Base-by-base conservation (phyloP, 1,284 basidiomycete genomes). In the Austroboletus niveus region DNA sequence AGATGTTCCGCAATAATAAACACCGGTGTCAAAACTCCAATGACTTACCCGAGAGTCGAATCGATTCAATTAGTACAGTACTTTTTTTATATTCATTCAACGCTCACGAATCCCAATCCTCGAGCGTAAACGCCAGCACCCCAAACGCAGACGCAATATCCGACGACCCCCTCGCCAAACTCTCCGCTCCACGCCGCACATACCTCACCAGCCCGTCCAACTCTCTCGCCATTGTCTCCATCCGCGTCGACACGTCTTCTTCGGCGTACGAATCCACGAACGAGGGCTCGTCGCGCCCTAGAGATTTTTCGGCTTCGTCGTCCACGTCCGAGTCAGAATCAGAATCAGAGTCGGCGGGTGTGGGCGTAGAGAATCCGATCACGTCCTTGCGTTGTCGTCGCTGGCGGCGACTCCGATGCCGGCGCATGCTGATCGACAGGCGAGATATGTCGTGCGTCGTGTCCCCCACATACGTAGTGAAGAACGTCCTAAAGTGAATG, bases 81-180 rank as follows among this genome's bases (percentile, higher is more conserved):
- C 22, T 24, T 24, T 24, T 24, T 24, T 24, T 24, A 24, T 24
- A 29, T 1, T 29, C 27, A 29, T 35, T 35, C 7, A 11, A 34
- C 34, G 34, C 5, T 55, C 51, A 69, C 17, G 53, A 69, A 69
- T 87, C 87, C 91, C 92, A 93, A 61, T 92, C 90, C 52, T 92
- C 86, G 47, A 94, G 72, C 34, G 80, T 75, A 66, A 93, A 92
- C 4, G 85, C 84, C 42, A 94, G 72, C 48, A 90, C 79, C 0
- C 79, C 83, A 69, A 91, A 93, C 1, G 82, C 73, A 29, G 80
- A 68, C 10, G 80, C 79, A 32, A 76, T 80, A 44, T 85, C 81
- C 15, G 73, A 73, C 34, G 70, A 68, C 4, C 78, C 80, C 50
- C 75, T 76, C 30, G 78, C 80, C 46, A 89, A 70, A 58, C 73